A percentile compares a stretch with the other conserved stretches of the same genome.
Evolutionary conservation across 2,329 filamentous ascomycete species (phyloP).

Genomic region (Verticillium zaregamsianum): DNA sequence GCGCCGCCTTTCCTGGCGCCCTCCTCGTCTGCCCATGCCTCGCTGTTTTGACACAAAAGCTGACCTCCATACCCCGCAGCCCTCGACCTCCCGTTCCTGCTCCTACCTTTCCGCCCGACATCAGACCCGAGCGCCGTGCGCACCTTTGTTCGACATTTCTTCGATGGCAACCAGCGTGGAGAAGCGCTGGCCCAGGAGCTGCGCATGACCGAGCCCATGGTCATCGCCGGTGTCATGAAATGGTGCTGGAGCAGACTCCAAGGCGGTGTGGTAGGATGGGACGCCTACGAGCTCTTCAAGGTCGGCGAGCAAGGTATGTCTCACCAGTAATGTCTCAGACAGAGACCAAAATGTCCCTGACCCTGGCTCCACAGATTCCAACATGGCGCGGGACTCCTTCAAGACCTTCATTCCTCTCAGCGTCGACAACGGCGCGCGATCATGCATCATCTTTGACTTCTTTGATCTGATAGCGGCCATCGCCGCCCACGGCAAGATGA

Average conservation of each 20-base stretch:
- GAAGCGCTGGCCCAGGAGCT: slow-evolving; percentile 77
- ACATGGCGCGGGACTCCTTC: slow-evolving; percentile 88
- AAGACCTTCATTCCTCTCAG: slow-evolving; percentile 94
- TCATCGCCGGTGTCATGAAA: slow-evolving; percentile 89
- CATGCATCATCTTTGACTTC: slow-evolving; percentile 90
- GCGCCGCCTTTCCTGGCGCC: neutral
- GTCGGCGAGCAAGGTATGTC: slow-evolving; percentile 81
- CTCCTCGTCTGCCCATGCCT: neutral
- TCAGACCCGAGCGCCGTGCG: slow-evolving; percentile 89
- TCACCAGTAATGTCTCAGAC: neutral
- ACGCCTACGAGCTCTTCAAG: slow-evolving; percentile 93
- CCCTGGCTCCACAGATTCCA: slow-evolving; percentile 62
- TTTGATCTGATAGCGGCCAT: slow-evolving; percentile 90
- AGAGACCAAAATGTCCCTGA: slow-evolving; percentile 5
- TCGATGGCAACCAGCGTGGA: slow-evolving; percentile 66
- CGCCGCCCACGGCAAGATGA: slow-evolving; percentile 87
- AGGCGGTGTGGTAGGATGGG: slow-evolving; percentile 92
- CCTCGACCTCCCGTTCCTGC: slow-evolving; percentile 85
- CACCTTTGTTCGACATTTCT: slow-evolving; percentile 90
- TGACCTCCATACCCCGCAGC: slow-evolving; percentile 42
- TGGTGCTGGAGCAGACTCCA: slow-evolving; percentile 97
- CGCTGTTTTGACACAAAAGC: neutral
- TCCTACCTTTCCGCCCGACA: slow-evolving; percentile 89
- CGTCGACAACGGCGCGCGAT: slow-evolving; percentile 79
- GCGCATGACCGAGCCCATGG: slow-evolving; percentile 90